Evolutionary conservation across 208 protist genomes (phyloP).

Genomic region (Acanthamoeba royreba): DNA sequence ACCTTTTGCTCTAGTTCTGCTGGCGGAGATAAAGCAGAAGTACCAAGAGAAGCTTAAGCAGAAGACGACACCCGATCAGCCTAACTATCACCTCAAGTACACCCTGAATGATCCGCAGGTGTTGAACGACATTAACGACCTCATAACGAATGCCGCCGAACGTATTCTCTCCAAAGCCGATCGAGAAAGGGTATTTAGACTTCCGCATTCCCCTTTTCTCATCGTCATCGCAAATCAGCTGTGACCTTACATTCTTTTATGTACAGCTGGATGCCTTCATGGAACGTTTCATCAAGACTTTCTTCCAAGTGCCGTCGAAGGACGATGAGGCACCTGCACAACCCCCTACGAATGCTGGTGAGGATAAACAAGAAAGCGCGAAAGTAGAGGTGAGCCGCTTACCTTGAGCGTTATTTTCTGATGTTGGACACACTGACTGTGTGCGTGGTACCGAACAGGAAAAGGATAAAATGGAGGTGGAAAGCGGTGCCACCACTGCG

Average conservation of each 20-base stretch:
- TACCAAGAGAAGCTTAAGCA: constrained; percentile 52
- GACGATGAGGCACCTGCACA: background rate
- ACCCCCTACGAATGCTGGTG: background rate
- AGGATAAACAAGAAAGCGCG: background rate
- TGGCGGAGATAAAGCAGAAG: constrained; percentile 63
- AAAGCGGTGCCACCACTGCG: background rate
- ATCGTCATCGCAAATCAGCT: background rate
- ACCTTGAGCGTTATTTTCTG: too few relatives aligned
- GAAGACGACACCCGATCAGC: background rate
- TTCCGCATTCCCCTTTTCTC: background rate
- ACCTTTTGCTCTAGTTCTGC: background rate
- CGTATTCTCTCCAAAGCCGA: background rate
- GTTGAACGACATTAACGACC: constrained; percentile 40
- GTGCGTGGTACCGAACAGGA: background rate
- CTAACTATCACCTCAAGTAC: constrained; percentile 47
- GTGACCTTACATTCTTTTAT: background rate
- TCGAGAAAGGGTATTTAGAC: background rate
- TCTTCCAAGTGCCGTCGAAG: constrained; percentile 13
- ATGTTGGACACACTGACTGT: background rate
- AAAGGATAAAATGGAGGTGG: background rate
- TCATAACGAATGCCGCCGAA: constrained; percentile 46
- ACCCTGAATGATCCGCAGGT: constrained; percentile 47
- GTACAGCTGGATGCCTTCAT: constrained; percentile 47
- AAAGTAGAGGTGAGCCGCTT: too few relatives aligned
- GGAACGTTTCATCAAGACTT: constrained; percentile 30